Base-by-base conservation (phyloP, 83 land plant genomes). In the Picea abies region DNA sequence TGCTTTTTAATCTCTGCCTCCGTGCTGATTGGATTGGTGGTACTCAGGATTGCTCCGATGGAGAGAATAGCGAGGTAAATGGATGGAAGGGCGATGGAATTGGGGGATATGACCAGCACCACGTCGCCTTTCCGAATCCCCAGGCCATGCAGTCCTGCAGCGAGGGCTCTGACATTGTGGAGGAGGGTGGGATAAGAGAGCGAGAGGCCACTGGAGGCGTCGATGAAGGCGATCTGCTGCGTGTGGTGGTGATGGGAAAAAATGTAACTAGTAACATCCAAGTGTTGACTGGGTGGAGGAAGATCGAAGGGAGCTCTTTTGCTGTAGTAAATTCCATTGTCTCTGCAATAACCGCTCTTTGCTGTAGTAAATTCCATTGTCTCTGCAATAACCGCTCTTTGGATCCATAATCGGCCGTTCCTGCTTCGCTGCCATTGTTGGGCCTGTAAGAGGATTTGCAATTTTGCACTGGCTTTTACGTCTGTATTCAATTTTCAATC, bases 11-110 rank as follows among this genome's bases (percentile, higher is more conserved):
- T 83, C 78, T 93, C 96, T 0, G 62, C 44, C 39, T 52, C 79
- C 5, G 92, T 91, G 90, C 87, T 87, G 69, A 88, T 62, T 0
- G 96, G 96, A 76, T 93, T 93, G 79, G 90, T 82, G 61, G 94
- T 87, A 35, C 86, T 88, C 4, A 90, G 35, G 20, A 93, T 67
- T 3, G 90, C 96, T 19, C 96, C 96, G 58, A 93, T 7, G 47
- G 89, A 86, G 12, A 87, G 63, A 11, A 90, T 81, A 4, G 92
- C 92, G 10, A 90, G 78, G 79, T 86, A 91, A 8, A 90, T 84
- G 70, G 72, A 49, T 3, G 90, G 91, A 72, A 84, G 86, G 65
- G 84, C 17, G 7, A 90, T 14, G n/a, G 91, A 87, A 79, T 91
- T 93, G 16, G 92, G 85, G 2, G 87, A 64, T 1, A 91, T 58